Percentiles rank a stretch among this genome's conserved stretches.
Evolutionary conservation across 345 rosid species (phyloP).

Genomic region (Salix koriyanagi): DNA sequence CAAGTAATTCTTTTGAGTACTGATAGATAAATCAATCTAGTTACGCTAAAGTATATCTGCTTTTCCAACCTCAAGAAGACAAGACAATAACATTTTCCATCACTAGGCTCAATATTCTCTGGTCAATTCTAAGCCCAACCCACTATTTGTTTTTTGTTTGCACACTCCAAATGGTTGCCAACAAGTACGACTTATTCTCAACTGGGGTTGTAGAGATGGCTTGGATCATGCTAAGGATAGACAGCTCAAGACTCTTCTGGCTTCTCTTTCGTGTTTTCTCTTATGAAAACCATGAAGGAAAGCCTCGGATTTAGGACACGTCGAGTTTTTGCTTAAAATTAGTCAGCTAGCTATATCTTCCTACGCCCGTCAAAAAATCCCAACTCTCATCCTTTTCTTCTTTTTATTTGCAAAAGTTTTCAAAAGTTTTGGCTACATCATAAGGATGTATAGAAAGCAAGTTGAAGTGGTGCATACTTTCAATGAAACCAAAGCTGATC

Average conservation of each 20-base stretch:
- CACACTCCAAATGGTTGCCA: slow-evolving; percentile 16
- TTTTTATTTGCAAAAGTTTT: background rate
- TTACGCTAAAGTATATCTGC: background rate
- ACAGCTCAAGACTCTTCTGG: slow-evolving; percentile 34
- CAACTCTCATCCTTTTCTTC: no score
- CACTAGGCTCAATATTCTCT: background rate
- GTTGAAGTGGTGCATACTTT: background rate
- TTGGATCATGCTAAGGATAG: slow-evolving; percentile 32
- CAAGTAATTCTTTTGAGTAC: background rate
- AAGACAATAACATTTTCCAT: background rate
- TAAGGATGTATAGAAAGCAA: slow-evolving; percentile 26
- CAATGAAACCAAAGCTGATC: slow-evolving; percentile 15
- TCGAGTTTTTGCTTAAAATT: background rate
- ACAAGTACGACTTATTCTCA: slow-evolving; percentile 15
- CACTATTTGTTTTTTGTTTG: background rate
- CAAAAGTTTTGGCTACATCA: background rate
- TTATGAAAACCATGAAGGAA: slow-evolving; percentile 40
- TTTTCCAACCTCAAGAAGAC: background rate
- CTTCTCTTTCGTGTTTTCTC: slow-evolving; percentile 34
- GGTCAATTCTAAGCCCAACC: background rate
- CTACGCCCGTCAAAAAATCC: background rate
- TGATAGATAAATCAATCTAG: background rate
- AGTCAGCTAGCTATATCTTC: background rate
- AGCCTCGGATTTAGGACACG: slow-evolving; percentile 23
- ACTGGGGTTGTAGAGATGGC: slow-evolving; percentile 27